Evolutionary conservation across 1,284 basidiomycete genomes (phyloP), one percentile per base, ranked within the genome.

Genomic region (Papiliotrema laurentii): DNA sequence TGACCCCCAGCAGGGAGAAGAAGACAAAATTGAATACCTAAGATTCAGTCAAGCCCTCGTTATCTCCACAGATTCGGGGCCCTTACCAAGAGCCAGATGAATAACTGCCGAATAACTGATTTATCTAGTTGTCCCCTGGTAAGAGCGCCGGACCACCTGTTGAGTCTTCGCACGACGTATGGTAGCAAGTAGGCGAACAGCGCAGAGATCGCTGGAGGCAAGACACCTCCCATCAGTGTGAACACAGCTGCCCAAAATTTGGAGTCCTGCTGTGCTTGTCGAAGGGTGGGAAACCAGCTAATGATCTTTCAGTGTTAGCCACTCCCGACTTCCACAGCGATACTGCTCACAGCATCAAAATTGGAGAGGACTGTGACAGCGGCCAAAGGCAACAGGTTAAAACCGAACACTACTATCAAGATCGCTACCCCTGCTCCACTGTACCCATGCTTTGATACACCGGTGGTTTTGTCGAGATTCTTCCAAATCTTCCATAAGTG

Each of bases 11-110:
- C 21, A 64, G 47, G 1, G 64, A 64, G 46, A 68, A 68, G 37
- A 68, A 50, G 22, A 68, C 43, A 43, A 68, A 68, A 36, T 64
- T 64, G 10, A 59, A 66, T 3, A 66, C 33, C 63, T 65, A 39
- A 10, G 13, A 21, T n/a, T n/a, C n/a, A n/a, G n/a, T n/a, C n/a
- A n/a, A n/a, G n/a, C n/a, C n/a, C n/a, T n/a, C n/a, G n/a, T n/a
- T n/a, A n/a, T n/a, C n/a, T n/a, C n/a, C n/a, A n/a, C n/a, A n/a
- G n/a, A n/a, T n/a, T n/a, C n/a, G n/a, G 22, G 33, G 14, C 14
- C 49, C 59, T 45, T 22, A 64, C 63, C 18, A 68, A 43, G 14
- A 56, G 44, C 34, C 66, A 68, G 18, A 57, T 43, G 49, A 64
- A 68, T 11, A 66, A 51, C 36, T 62, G 60, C 24, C 56, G 43